These are phyloP conservation scores for Colletotrichum magnum DNA, from an alignment of 2,329 filamentous ascomycete genomes.

Conservation along the genomic window DNA sequence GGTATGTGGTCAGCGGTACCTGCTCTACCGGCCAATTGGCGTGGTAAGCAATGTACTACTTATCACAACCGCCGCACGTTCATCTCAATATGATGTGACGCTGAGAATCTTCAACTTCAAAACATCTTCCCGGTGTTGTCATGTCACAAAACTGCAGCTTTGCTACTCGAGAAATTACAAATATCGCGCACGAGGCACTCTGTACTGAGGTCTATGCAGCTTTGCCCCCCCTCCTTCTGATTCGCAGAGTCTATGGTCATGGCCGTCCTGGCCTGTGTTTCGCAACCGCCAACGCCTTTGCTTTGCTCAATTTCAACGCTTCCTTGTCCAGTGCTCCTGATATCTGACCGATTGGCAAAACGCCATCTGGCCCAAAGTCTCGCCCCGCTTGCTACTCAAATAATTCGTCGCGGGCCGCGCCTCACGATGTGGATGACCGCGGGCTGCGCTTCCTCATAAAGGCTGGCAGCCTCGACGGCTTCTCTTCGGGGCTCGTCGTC, in stretches of 20 bases:
- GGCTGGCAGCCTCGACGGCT: conserved; percentile 34
- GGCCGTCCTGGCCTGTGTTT: conserved; percentile 8
- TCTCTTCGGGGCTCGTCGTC: conserved; percentile 25
- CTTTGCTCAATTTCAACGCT: conserved; percentile 27
- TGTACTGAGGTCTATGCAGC: background rate
- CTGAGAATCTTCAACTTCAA: background rate
- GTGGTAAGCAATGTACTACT: background rate
- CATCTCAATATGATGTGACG: conserved; percentile 14
- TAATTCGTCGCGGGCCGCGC: background rate
- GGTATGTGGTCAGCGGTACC: conserved; percentile 22
- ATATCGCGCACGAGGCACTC: background rate
- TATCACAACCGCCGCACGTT: background rate
- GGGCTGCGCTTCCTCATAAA: conserved; percentile 41
- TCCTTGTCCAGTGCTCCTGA: background rate
- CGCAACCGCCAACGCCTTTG: conserved; percentile 37
- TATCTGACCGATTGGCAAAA: background rate
- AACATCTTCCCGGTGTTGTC: background rate
- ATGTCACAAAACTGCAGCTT: background rate
- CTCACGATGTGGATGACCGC: conserved; percentile 32
- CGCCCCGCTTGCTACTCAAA: background rate
- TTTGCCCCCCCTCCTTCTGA: conserved; percentile 9
- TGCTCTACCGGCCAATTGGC: no score
- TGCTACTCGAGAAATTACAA: conserved; percentile 9
- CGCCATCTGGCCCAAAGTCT: background rate
- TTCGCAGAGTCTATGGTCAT: conserved; percentile 25